Percentiles rank a stretch among this genome's conserved stretches.
These are phyloP conservation scores for Lavandula angustifolia DNA, from an alignment of 257 asterid genomes.

Conservation along the genomic window DNA sequence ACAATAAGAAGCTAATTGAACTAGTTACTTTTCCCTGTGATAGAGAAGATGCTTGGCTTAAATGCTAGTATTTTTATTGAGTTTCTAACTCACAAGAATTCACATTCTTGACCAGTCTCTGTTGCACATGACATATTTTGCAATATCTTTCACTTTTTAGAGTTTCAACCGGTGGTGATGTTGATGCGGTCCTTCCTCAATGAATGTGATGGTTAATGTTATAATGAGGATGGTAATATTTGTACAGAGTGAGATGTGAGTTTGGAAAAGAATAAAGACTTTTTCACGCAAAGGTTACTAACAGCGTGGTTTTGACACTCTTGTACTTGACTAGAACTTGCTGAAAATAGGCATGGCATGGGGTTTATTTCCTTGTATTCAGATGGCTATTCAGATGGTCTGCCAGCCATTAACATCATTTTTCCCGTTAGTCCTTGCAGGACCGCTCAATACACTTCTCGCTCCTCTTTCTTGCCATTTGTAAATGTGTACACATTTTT, in stretches of 20 bases:
- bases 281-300: slow-evolving; percentile 29
- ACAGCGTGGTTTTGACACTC: slow-evolving; percentile 32
- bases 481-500: not conserved
- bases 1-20: slow-evolving; percentile 8
- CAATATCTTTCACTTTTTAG: slow-evolving; percentile 28
- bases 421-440: slow-evolving; percentile 23
- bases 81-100: slow-evolving; percentile 1
- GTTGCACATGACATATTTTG: slow-evolving; percentile 27
- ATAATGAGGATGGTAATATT: slow-evolving; percentile 23
- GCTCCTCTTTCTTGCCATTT: slow-evolving; percentile 19
- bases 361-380: slow-evolving; percentile 35
- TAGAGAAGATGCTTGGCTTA: not conserved
- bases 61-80: not conserved
- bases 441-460: slow-evolving; percentile 16
- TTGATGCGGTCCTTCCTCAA: slow-evolving; percentile 32
- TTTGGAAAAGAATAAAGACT: slow-evolving; percentile 29
- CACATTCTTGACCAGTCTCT: not conserved
- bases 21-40: not conserved
- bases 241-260: slow-evolving; percentile 34
- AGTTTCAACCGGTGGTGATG: slow-evolving; percentile 31
- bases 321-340: slow-evolving; percentile 35
- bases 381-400: too few species aligned
- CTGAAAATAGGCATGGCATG: slow-evolving; percentile 24
- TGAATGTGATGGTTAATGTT: slow-evolving; percentile 13
- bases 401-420: slow-evolving; percentile 36